Conservation (phyloP, 2,329 filamentous ascomycete genomes). For the Beauveria scarabaeidicola region DNA sequence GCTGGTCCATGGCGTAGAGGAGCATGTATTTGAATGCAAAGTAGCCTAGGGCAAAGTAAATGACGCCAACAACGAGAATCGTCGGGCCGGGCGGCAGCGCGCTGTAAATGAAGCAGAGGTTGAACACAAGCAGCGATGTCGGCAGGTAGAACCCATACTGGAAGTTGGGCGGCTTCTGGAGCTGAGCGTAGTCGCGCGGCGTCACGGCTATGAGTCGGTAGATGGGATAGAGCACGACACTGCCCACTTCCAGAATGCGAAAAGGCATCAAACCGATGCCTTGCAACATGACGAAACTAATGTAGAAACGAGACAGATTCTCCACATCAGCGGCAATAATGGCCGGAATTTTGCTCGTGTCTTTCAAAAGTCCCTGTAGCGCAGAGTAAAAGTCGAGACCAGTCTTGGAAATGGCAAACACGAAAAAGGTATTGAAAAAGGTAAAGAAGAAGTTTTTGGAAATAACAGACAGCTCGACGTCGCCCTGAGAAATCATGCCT, state of each 20-base stretch:
- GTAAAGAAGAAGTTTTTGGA: slow-evolving; percentile 99
- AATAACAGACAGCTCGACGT: slow-evolving; percentile 88
- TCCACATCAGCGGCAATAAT: slow-evolving; percentile 70
- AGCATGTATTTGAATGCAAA: slow-evolving; percentile 97
- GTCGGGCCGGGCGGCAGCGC: slow-evolving; percentile 72
- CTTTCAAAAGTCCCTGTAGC: slow-evolving; percentile 65
- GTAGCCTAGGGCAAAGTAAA: slow-evolving; percentile 77
- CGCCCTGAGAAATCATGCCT: slow-evolving; percentile 90
- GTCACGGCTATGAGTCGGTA: slow-evolving; percentile 72
- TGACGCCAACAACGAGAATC: slow-evolving; percentile 71
- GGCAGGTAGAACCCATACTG: slow-evolving; percentile 95
- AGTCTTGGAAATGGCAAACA: slow-evolving; percentile 83
- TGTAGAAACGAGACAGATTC: slow-evolving; percentile 73
- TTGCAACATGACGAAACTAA: slow-evolving; percentile 89
- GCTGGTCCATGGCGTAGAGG: slow-evolving; percentile 96
- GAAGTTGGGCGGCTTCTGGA: slow-evolving; percentile 76
- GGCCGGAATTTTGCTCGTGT: slow-evolving; percentile 69
- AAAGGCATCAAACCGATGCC: slow-evolving; percentile 91
- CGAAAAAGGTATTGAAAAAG: slow-evolving; percentile 97
- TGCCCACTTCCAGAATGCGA: slow-evolving; percentile 81
- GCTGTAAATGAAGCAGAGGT: slow-evolving; percentile 92
- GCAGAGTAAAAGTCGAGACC: slow-evolving; percentile 66
- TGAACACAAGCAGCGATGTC: slow-evolving; percentile 84
- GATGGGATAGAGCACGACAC: slow-evolving; percentile 75
- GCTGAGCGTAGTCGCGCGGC: slow-evolving; percentile 77